These are phyloP conservation scores for Chaetomium globosum DNA, from an alignment of 2,329 filamentous ascomycete genomes.

Conservation along the genomic window DNA sequence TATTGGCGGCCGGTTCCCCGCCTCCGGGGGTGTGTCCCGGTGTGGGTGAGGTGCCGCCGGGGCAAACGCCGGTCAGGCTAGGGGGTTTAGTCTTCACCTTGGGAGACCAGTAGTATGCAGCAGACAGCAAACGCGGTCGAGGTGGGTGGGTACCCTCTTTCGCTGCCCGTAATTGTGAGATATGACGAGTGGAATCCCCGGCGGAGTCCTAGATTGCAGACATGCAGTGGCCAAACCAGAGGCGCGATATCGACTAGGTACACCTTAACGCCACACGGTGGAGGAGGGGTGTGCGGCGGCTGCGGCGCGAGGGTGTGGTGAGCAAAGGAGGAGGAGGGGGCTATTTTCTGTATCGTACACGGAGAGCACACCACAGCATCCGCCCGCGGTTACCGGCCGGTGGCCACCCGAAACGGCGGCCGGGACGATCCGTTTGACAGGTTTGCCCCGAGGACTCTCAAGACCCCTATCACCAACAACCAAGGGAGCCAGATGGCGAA, in stretches of 20 bases:
- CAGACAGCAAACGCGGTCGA: background rate
- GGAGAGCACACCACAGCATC: background rate
- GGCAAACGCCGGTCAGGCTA: background rate
- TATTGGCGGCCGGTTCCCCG: background rate
- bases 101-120: background rate
- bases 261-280: conserved; percentile 7
- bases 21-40: background rate
- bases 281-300: conserved; percentile 16
- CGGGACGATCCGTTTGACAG: conserved; percentile 15
- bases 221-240: background rate
- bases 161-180: background rate
- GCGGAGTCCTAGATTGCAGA: background rate
- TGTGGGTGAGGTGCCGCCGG: background rate
- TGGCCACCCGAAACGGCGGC: conserved; percentile 8
- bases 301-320: conserved; percentile 11
- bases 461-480: background rate
- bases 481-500: background rate
- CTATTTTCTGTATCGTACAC: conserved; percentile 1
- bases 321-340: background rate
- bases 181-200: background rate
- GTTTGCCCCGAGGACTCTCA: background rate
- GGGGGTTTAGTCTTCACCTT: background rate
- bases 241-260: background rate
- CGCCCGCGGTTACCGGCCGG: conserved; percentile 4
- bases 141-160: background rate